Evolutionary conservation across 345 rosid genomes (phyloP), one percentile per base, ranked within the genome.

Genomic region (Lepidium sativum): DNA sequence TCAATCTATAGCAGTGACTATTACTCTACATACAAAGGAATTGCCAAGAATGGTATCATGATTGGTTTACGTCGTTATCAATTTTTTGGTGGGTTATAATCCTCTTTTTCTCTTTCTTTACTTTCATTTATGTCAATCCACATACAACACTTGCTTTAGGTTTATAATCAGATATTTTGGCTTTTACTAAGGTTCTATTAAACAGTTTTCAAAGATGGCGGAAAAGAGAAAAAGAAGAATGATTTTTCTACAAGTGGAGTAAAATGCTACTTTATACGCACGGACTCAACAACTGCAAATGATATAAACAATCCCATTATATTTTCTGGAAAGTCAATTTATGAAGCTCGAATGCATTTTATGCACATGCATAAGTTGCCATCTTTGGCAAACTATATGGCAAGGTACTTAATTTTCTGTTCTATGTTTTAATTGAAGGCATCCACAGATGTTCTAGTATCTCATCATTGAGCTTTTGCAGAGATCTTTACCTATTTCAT

Each of bases 181-280:
- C 29, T 25, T 25, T 25, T 25, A 4, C 29, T 25, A 25, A 25
- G 29, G 5, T 25, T 25, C 5, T 25, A 9, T 41, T 61, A 27
- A 23, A 67, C 83, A 92, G 98, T 87, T 61, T 92, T 82, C 42
- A 89, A 92, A 69, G 95, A 89, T 77, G 91, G 95, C 17, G 86
- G 91, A 25, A 92, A 84, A 67, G 84, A 70, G 52, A 92, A 79
- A 45, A 92, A 75, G 76, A 87, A 72, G 70, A 89, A 80, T 63
- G 83, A 80, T 53, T 76, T 77, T n/a, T 79, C 75, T 4, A 31
- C 78, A 4, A 83, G 85, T 34, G 35, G 82, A 0, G 85, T 89
- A 8, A 89, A 53, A 64, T 85, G 98, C 65, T 80, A 70, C 44
- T 92, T 92, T 69, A 81, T 87, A 51, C 70, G 86, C 50, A 61